Base-by-base conservation (phyloP, 1,284 basidiomycete genomes). In the Anthracocystis walkeri region DNA sequence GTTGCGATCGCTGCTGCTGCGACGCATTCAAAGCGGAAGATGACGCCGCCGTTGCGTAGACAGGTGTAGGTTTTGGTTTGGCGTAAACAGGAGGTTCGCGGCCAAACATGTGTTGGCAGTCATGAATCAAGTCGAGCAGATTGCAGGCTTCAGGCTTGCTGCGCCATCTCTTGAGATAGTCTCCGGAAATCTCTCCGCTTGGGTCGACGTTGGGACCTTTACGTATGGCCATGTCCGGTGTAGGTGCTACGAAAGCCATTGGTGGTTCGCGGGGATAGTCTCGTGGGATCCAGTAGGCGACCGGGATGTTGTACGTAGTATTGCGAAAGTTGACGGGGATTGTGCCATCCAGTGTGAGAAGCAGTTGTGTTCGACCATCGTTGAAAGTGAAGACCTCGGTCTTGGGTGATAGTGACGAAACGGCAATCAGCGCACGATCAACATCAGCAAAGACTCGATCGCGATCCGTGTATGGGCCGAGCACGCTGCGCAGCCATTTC, bases 381-480 rank as follows among this genome's bases (percentile, higher is more conserved):
- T 99, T 94, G 87, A 93, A 95, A 0, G 92, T 97, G 89, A 95
- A 97, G 10, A 95, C 90, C 82, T 97, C 95, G 0, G 94, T 93
- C 87, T 94, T 95, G 64, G 93, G 93, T 5, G 91, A 88, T 53
- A 97, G 89, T 16, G 92, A 89, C 7, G 89, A 87, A 78, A 89
- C 89, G 45, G 88, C 87, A 27, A 86, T 80, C 61, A 97, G 89
- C 12, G 88, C 88, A 31, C 88, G 86, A 83, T 93, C 89, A 65
- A 94, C 88, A 84, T 97, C 91, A 11, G 87, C 79, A 67, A 87
- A 88, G 46, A 91, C 87, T 29, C 89, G 87, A 53, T 92, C 90
- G 29, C 84, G 86, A 66, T 90, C 85, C 1, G 87, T 83, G 82
- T 97, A 97, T 3, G 78, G 74, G 3, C 44, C 68, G 12, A 81